A percentile compares a stretch with the other conserved stretches of the same genome.
phyloP scores from a whole-genome alignment of 2,329 filamentous ascomycete species.

The Penicillium sp. region DNA sequence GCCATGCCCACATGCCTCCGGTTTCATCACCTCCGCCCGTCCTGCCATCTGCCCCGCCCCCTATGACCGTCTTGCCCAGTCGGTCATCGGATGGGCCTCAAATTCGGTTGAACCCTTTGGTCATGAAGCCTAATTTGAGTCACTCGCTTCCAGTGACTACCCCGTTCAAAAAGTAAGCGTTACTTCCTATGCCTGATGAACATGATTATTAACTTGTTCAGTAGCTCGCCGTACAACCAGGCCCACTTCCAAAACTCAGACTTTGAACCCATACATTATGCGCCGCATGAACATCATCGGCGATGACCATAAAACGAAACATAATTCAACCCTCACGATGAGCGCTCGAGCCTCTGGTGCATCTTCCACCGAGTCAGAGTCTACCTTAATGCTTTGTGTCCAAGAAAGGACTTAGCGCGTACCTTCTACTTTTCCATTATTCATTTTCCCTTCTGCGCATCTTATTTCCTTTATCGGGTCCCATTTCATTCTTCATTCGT shows the following conservation, averaged over 20 bases:
- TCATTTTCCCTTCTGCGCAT: neutral
- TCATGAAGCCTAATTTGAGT: constrained; percentile 42
- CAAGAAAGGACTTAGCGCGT: constrained; percentile 10
- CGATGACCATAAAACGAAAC: constrained; percentile 18
- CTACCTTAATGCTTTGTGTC: neutral
- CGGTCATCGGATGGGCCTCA: constrained; percentile 39
- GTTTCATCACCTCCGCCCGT: constrained; percentile 30
- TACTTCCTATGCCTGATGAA: neutral
- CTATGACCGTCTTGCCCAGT: constrained; percentile 35
- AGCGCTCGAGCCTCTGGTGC: neutral
- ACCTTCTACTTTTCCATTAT: neutral
- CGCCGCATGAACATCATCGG: constrained; percentile 33
- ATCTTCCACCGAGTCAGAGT: neutral
- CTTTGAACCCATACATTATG: constrained; percentile 48
- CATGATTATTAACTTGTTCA: neutral
- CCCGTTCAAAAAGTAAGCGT: constrained; percentile 43
- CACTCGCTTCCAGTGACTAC: constrained; percentile 42
- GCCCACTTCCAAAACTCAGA: constrained; percentile 48
- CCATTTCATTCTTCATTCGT: neutral
- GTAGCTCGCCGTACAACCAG: constrained; percentile 46
- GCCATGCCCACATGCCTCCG: constrained; percentile 22
- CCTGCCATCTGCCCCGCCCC: constrained; percentile 29
- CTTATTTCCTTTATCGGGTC: neutral
- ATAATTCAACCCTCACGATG: neutral
- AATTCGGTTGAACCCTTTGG: constrained; percentile 44